Conservation (phyloP, 495 filamentous ascomycete genomes). For the Hypoxylon perforatum region DNA sequence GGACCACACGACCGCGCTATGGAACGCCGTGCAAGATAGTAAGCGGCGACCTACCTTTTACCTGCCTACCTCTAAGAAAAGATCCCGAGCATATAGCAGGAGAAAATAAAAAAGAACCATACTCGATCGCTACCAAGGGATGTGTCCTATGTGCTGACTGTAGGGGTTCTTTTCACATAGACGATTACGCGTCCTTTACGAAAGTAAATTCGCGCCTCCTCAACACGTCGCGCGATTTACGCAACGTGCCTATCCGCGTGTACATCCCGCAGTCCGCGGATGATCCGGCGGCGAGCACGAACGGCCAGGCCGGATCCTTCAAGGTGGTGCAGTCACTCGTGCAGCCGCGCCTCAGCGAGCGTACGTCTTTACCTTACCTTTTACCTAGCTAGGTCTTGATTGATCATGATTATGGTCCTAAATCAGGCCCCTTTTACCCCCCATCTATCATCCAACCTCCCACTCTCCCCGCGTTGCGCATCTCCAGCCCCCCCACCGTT, state of each 20-base stretch:
- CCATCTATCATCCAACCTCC: too few species aligned
- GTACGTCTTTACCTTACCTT: slow-evolving; percentile 43
- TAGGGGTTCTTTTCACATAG: slow-evolving; percentile 53
- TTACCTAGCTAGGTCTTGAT: too few species aligned
- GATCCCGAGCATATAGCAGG: neutral
- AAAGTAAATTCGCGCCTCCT: slow-evolving; percentile 82
- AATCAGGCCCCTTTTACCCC: too few species aligned
- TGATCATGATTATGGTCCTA: too few species aligned
- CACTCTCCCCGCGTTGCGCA: slow-evolving; percentile 9
- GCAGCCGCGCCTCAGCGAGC: slow-evolving; percentile 56
- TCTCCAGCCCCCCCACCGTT: slow-evolving; percentile 14
- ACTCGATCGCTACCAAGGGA: neutral
- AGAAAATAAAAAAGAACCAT: too few species aligned
- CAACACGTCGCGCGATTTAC: slow-evolving; percentile 76
- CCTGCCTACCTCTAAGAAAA: neutral
- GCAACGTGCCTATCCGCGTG: slow-evolving; percentile 84
- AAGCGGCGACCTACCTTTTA: slow-evolving; percentile 38
- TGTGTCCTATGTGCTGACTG: slow-evolving; percentile 5
- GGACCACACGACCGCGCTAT: slow-evolving; percentile 85
- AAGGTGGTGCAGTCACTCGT: slow-evolving; percentile 78
- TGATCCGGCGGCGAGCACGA: slow-evolving; percentile 48
- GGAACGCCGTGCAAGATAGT: slow-evolving; percentile 87
- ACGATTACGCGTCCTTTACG: slow-evolving; percentile 77
- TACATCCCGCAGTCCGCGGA: slow-evolving; percentile 81
- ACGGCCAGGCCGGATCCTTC: slow-evolving; percentile 58